phyloP scores from a whole-genome alignment of 345 rosid genomes.

The Cardiospermum halicacabum region DNA sequence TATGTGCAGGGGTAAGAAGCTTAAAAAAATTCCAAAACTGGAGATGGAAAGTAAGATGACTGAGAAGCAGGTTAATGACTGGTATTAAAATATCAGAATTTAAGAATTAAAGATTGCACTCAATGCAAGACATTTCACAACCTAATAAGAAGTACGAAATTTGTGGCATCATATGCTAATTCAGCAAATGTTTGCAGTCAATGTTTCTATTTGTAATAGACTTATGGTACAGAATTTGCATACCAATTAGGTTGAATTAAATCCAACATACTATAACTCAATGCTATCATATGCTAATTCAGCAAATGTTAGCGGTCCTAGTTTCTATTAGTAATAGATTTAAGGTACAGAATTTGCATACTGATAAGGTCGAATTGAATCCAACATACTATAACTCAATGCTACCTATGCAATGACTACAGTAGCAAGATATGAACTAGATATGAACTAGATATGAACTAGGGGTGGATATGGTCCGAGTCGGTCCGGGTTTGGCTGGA shows the following conservation, averaged over 20 bases:
- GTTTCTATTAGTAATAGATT: not conserved
- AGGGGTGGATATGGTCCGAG: no score
- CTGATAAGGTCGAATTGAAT: not conserved
- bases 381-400: not conserved
- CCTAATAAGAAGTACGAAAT: no score
- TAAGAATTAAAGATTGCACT: no score
- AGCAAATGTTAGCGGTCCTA: not conserved
- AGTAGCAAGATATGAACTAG: not conserved
- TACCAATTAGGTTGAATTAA: not conserved
- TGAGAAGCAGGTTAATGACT: not conserved
- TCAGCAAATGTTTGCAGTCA: not conserved
- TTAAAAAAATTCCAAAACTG: slow-evolving; percentile 52
- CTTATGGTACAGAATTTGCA: not conserved
- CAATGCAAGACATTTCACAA: no score
- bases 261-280: not conserved
- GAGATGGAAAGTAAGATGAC: not conserved
- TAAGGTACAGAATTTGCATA: not conserved
- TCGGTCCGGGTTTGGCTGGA: no score
- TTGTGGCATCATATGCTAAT: not conserved
- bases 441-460: no score
- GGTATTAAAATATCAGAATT: not conserved
- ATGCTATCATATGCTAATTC: not conserved
- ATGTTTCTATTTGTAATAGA: not conserved
- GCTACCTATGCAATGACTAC: no score
- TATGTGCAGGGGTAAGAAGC: slow-evolving; percentile 43